Conservation (phyloP, 768 basidiomycete genomes). For the Boletus sp. region DNA sequence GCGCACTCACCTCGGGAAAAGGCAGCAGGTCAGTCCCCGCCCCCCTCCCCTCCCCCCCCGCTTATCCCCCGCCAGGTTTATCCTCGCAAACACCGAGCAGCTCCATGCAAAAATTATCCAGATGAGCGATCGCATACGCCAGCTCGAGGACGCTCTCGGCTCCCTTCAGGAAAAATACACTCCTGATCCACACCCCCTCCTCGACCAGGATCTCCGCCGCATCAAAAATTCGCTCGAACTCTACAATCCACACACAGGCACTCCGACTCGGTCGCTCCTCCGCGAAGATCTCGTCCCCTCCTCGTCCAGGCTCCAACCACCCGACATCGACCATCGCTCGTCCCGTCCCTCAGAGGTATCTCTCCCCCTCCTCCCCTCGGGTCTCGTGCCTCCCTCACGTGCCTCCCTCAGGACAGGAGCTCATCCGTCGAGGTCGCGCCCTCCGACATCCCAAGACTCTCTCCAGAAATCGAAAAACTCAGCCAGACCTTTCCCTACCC, state of each 20-base stretch:
- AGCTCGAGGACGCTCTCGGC: conserved; percentile 60
- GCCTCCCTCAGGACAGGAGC: conserved; percentile 21
- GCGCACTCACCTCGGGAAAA: conserved; percentile 59
- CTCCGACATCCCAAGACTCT: conserved; percentile 21
- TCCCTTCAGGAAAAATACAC: conserved; percentile 41
- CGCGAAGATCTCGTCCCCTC: conserved; percentile 15
- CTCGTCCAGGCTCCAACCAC: conserved; percentile 8
- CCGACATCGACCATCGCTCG: conserved; percentile 8
- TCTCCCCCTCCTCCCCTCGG: not conserved
- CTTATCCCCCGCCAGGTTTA: conserved; percentile 45
- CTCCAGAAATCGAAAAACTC: conserved; percentile 43
- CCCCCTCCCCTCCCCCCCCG: not conserved
- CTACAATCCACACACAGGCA: conserved; percentile 38
- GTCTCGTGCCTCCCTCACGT: not conserved
- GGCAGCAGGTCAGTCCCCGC: conserved; percentile 52
- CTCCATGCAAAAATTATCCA: conserved; percentile 62
- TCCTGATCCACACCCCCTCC: conserved; percentile 50
- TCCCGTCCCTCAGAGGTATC: conserved; percentile 28
- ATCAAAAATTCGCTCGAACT: conserved; percentile 70
- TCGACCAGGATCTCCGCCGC: conserved; percentile 55
- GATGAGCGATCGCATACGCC: conserved; percentile 61
- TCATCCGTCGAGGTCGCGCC: conserved; percentile 24
- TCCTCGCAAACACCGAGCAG: conserved; percentile 66
- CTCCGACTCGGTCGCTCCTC: not conserved
- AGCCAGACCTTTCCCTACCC: conserved; percentile 71